Evolutionary conservation across 2,329 filamentous ascomycete species (phyloP).

Genomic region (Botrytis pseudocinerea): DNA sequence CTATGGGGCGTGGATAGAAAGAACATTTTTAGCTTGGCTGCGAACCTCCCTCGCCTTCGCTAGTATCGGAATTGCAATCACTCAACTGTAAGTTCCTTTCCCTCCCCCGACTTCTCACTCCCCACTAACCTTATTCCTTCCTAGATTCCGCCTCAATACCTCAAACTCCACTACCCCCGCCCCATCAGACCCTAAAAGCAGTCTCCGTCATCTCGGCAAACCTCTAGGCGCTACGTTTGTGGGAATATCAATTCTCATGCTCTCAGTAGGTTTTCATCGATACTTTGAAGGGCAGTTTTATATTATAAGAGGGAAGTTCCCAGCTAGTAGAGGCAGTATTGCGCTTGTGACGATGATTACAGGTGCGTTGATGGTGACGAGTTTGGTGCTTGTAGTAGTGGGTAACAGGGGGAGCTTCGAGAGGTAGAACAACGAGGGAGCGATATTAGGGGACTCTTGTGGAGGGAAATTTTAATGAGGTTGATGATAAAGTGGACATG

Average conservation of each 20-base stretch:
- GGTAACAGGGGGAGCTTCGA: constrained; percentile 30
- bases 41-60: constrained; percentile 80
- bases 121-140: not conserved
- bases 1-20: constrained; percentile 52
- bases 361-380: constrained; percentile 60
- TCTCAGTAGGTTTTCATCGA: constrained; percentile 74
- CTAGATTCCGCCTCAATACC: constrained; percentile 72
- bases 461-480: not conserved
- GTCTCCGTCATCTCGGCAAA: constrained; percentile 65
- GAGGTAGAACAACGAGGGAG: not conserved
- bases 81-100: constrained; percentile 57
- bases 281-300: constrained; percentile 79
- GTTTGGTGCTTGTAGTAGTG: constrained; percentile 59
- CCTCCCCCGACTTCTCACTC: not conserved
- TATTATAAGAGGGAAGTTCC: constrained; percentile 78
- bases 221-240: constrained; percentile 77
- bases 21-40: constrained; percentile 84
- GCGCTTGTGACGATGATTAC: constrained; percentile 68
- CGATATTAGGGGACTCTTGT: not conserved
- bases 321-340: constrained; percentile 74
- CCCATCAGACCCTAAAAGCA: constrained; percentile 39
- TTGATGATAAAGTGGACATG: not conserved
- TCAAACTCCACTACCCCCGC: constrained; percentile 46
- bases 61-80: constrained; percentile 79
- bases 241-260: constrained; percentile 70